A percentile compares a stretch with the other conserved stretches of the same genome.
phyloP scores from a whole-genome alignment of 768 basidiomycete species.

The Tricholoma sp. region DNA sequence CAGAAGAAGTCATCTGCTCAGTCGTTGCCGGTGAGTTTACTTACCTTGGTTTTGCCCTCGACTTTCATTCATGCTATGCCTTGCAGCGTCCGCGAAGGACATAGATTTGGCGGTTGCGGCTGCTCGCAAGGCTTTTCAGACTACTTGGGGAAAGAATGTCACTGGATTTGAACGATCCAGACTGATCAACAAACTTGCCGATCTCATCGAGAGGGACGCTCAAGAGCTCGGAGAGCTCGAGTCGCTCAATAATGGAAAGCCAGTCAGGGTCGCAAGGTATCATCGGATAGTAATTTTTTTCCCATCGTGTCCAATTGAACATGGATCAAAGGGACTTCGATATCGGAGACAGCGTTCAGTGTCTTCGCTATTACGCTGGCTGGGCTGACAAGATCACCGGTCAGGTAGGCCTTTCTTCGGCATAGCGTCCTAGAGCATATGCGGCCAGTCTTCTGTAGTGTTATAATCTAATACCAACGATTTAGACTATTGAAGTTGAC shows the following conservation, averaged over 20 bases:
- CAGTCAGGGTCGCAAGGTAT: slow-evolving; percentile 48
- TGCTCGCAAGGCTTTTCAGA: slow-evolving; percentile 77
- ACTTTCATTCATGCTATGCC: slow-evolving; percentile 1
- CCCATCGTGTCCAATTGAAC: not conserved
- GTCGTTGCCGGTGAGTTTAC: slow-evolving; percentile 52
- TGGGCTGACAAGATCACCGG: slow-evolving; percentile 95
- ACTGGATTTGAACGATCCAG: slow-evolving; percentile 79
- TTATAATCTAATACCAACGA: not conserved
- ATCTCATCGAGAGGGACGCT: slow-evolving; percentile 82
- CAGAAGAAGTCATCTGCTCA: slow-evolving; percentile 66
- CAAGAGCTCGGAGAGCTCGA: slow-evolving; percentile 83
- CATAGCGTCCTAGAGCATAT: not conserved
- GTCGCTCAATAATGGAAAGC: slow-evolving; percentile 88
- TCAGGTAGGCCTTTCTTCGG: slow-evolving; percentile 45
- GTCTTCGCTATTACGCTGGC: slow-evolving; percentile 88
- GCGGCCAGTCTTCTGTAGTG: not conserved
- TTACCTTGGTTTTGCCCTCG: not conserved
- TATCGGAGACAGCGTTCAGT: slow-evolving; percentile 72
- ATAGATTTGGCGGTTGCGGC: slow-evolving; percentile 82
- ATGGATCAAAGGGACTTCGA: slow-evolving; percentile 61
- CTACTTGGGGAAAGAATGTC: slow-evolving; percentile 86
- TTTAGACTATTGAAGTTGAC: slow-evolving; percentile 73
- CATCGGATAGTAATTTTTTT: slow-evolving; percentile 2
- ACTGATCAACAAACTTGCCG: slow-evolving; percentile 80
- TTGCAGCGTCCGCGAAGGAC: slow-evolving; percentile 61